Evolutionary conservation across 768 basidiomycete genomes (phyloP).

Genomic region (Agaricus blazei): DNA sequence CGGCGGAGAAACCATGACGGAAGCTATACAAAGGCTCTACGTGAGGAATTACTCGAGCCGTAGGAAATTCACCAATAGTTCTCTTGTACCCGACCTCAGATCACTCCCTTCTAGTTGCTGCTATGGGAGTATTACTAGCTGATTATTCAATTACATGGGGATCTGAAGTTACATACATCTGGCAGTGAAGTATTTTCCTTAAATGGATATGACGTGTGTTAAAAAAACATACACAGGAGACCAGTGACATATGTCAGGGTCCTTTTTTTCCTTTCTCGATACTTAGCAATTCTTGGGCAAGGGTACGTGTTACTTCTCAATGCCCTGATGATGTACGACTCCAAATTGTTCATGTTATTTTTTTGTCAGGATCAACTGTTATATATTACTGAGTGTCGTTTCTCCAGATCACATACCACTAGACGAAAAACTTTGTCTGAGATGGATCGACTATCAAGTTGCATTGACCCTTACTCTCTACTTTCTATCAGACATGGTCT

Average conservation of each 20-base stretch:
- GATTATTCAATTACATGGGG: neutral
- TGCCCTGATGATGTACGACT: too few species aligned
- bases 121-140: neutral
- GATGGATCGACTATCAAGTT: constrained; percentile 15
- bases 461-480: constrained; percentile 13
- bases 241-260: constrained; percentile 3
- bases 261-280: constrained; percentile 13
- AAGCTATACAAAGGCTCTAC: too few species aligned
- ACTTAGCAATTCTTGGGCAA: constrained; percentile 14
- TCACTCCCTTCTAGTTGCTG: neutral
- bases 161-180: neutral
- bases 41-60: too few species aligned
- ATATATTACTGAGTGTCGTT: neutral
- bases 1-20: too few species aligned
- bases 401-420: constrained; percentile 8
- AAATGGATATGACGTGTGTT: neutral
- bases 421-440: neutral
- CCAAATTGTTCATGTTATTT: neutral
- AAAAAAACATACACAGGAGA: neutral
- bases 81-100: too few species aligned
- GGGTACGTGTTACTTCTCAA: constrained; percentile 1
- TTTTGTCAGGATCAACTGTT: neutral
- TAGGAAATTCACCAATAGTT: too few species aligned
- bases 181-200: neutral
- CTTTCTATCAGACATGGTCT: constrained; percentile 11